Base-by-base conservation (phyloP, 2,329 filamentous ascomycete genomes). In the Claviceps pazoutovae region DNA sequence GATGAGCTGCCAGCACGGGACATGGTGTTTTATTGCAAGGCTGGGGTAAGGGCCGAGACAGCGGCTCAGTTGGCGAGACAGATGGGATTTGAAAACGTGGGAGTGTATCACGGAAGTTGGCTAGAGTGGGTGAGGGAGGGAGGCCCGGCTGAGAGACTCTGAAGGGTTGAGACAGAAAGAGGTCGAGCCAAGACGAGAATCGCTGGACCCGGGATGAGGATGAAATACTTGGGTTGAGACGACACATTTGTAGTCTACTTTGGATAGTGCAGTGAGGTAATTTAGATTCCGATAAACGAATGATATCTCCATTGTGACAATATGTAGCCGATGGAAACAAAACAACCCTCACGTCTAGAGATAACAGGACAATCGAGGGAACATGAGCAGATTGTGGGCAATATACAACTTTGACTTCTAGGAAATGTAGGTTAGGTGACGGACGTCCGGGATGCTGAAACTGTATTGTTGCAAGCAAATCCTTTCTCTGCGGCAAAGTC, bases 1-100 rank as follows among this genome's bases (percentile, higher is more conserved):
- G 90, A 88, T 67, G 90, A 75, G 54, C 85, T 87, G 55, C 90
- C 75, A 0, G 60, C 61, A 2, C 71, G 71, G 54, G 73, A 79
- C 45, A 65, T 95, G 14, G 75, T 97, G 4, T 93, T 97, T 62
- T 97, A 95, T 68, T 98, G 93, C 71, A 94, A 88, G 71, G 83
- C 90, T 0, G 93, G 93, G 2, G 87, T 97, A 56, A 75, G 93
- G 63, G 88, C 87, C 59, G 73, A 75, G 46, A 79, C 86, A 0
- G 90, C 90, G 6, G 89, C 89, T 6, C 75, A 78, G 57, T 67
- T 96, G 65, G 93, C 93, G 34, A 73, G 74, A 59, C 77, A 86
- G 63, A 84, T 82, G 2, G 91, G 91, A 9, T 97, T 86, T 75
- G 68, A 70, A 48, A 78, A 75, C 7, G 79, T 86, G 0, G 80